phyloP scores from a whole-genome alignment of 225 moss, liverwort and hornwort species.

The Lunularia cruciata region DNA sequence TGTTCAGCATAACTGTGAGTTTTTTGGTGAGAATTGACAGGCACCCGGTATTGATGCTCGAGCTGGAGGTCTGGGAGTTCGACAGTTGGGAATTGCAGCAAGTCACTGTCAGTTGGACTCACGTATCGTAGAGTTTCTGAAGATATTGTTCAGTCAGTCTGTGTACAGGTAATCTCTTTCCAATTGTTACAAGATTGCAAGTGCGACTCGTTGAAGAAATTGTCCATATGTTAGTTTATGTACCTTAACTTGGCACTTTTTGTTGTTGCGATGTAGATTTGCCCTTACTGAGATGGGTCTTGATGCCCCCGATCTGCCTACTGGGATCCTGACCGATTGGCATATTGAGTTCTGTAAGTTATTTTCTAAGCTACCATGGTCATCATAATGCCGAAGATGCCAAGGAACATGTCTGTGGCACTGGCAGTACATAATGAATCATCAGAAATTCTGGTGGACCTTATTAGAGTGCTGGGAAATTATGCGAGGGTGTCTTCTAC shows the following conservation, averaged over 20 bases:
- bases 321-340: constrained; percentile 53
- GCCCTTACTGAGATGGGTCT: constrained; percentile 56
- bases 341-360: constrained; percentile 50
- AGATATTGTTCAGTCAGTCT: constrained; percentile 47
- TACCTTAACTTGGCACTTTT: not conserved
- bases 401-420: no score
- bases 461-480: not conserved
- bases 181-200: not conserved
- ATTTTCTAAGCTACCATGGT: no score
- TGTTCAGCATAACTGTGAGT: not conserved
- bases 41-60: constrained; percentile 47
- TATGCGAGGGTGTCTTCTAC: not conserved
- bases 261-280: constrained; percentile 19
- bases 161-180: constrained; percentile 39
- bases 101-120: constrained; percentile 42
- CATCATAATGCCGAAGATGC: no score
- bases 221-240: not conserved
- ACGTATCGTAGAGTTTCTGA: constrained; percentile 44
- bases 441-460: not conserved
- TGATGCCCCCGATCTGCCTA: constrained; percentile 59
- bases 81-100: constrained; percentile 46
- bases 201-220: not conserved
- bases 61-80: constrained; percentile 50
- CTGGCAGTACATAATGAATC: no score
- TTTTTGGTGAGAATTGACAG: constrained; percentile 21